Evolutionary conservation across 257 asterid species (phyloP).

Genomic region (Nicotiana benthamiana): DNA sequence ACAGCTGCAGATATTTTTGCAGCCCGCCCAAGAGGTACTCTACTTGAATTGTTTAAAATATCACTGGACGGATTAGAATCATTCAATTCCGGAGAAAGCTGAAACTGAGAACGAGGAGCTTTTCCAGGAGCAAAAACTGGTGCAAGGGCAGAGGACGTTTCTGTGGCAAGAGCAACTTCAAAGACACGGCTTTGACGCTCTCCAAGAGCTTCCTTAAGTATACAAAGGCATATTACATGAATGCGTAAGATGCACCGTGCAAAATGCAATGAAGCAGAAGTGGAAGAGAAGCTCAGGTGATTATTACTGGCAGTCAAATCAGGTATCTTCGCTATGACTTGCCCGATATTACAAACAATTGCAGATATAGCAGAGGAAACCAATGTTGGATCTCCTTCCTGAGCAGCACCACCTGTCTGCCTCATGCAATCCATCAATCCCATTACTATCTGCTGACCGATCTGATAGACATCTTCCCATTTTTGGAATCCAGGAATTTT

Average conservation of each 20-base stretch:
- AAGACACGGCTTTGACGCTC: slow-evolving; percentile 97
- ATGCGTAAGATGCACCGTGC: slow-evolving; percentile 73
- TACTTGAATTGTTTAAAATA: slow-evolving; percentile 34
- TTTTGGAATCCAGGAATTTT: slow-evolving; percentile 55
- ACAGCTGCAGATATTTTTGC: slow-evolving; percentile 63
- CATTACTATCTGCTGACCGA: slow-evolving; percentile 73
- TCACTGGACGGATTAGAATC: slow-evolving; percentile 56
- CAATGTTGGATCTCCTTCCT: slow-evolving; percentile 96
- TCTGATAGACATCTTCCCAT: slow-evolving; percentile 61
- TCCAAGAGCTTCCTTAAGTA: slow-evolving; percentile 94
- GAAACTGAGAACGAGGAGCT: slow-evolving; percentile 67
- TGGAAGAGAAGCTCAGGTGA: slow-evolving; percentile 37
- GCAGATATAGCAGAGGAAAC: slow-evolving; percentile 95
- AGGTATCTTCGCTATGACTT: slow-evolving; percentile 65
- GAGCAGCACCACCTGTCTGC: slow-evolving; percentile 99
- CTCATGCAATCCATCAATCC: slow-evolving; percentile 97
- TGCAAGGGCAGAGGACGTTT: slow-evolving; percentile 73
- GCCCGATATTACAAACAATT: slow-evolving; percentile 65
- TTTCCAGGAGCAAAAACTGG: slow-evolving; percentile 69
- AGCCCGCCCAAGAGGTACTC: slow-evolving; percentile 45
- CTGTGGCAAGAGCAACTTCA: slow-evolving; percentile 94
- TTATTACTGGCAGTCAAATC: slow-evolving; percentile 47
- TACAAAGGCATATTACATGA: slow-evolving; percentile 69
- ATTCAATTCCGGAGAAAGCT: slow-evolving; percentile 60
- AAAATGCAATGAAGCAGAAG: slow-evolving; percentile 50